These are phyloP conservation scores for Starmerella cellae DNA, from an alignment of 805 yeast species.

Conservation along the genomic window DNA sequence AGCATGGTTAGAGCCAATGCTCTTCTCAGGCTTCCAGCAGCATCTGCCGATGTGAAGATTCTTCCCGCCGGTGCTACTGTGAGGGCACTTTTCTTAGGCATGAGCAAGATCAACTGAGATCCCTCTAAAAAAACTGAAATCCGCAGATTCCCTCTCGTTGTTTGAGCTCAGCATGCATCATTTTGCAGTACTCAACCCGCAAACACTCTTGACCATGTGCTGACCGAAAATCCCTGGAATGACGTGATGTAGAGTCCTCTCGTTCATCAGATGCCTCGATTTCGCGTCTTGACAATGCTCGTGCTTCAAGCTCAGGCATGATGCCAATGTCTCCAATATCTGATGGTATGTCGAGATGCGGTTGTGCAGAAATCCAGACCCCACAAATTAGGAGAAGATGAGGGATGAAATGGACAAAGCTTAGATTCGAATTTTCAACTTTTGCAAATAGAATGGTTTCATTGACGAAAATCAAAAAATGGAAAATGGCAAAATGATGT, in stretches of 20 bases:
- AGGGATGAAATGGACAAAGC: slow-evolving; percentile 25
- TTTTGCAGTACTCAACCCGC: slow-evolving; percentile 2
- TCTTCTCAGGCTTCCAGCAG: slow-evolving; percentile 33
- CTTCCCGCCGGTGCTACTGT: slow-evolving; percentile 16
- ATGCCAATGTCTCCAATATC: slow-evolving; percentile 3
- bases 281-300: not conserved
- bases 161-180: not conserved
- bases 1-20: slow-evolving; percentile 39
- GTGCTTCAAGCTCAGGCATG: slow-evolving; percentile 3
- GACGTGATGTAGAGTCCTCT: not conserved
- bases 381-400: slow-evolving; percentile 32
- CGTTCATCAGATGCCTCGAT: not conserved
- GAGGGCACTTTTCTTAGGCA: slow-evolving; percentile 16
- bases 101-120: not conserved
- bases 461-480: slow-evolving; percentile 33
- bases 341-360: slow-evolving; percentile 16
- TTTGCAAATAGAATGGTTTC: slow-evolving; percentile 32
- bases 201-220: not conserved
- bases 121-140: too few species aligned
- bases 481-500: slow-evolving; percentile 38
- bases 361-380: slow-evolving; percentile 27
- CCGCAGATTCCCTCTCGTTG: not conserved
- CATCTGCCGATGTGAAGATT: not conserved
- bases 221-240: not conserved
- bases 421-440: slow-evolving; percentile 25